Evolutionary conservation across 257 asterid genomes (phyloP).

Genomic region (Solanum pimpinellifolium): DNA sequence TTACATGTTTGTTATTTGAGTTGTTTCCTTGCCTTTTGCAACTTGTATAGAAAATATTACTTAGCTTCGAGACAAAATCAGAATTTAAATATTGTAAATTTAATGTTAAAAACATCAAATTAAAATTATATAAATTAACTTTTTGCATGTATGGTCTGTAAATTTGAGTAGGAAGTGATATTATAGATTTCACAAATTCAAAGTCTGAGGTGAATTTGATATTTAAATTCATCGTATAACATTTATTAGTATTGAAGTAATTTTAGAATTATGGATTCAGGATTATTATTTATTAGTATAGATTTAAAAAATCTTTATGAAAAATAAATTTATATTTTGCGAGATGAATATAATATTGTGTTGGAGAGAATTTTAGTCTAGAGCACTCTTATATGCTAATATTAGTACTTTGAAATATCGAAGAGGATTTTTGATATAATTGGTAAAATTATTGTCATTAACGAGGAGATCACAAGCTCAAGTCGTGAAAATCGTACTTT

Average conservation of each 20-base stretch:
- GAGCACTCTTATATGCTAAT: background rate
- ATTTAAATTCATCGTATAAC: background rate
- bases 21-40: background rate
- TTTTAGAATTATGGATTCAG: background rate
- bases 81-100: background rate
- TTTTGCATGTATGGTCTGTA: background rate
- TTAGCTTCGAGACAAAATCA: too few species aligned
- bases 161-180: background rate
- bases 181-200: background rate
- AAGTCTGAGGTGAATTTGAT: background rate
- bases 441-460: background rate
- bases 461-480: rapidly evolving
- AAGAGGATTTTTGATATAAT: background rate
- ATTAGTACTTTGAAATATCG: background rate
- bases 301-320: background rate
- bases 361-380: background rate
- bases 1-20: background rate
- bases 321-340: background rate
- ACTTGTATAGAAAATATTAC: background rate
- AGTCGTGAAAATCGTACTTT: background rate
- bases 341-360: background rate
- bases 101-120: background rate
- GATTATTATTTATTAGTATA: background rate
- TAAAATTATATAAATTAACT: background rate
- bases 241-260: background rate